Evolutionary conservation across 1,284 basidiomycete genomes (phyloP).

Genomic region (Leccinum angustisporum): DNA sequence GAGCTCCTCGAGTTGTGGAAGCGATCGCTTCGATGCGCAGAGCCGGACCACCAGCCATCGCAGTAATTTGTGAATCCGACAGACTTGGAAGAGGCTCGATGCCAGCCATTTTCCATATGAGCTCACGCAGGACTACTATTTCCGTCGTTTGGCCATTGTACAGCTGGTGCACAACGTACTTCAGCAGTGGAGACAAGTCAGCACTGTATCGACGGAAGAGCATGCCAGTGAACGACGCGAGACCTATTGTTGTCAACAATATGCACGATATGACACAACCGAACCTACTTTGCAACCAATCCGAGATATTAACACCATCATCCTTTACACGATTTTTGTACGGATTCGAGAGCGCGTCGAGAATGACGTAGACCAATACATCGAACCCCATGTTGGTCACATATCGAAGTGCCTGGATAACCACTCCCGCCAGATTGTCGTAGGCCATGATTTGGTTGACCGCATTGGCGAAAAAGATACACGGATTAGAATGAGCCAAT

Average conservation of each 20-base stretch:
- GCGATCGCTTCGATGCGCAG: slow-evolving; percentile 86
- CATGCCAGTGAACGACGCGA: slow-evolving; percentile 92
- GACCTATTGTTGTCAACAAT: slow-evolving; percentile 47
- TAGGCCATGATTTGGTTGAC: slow-evolving; percentile 97
- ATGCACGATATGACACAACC: slow-evolving; percentile 4
- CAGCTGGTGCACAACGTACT: slow-evolving; percentile 91
- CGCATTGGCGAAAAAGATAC: slow-evolving; percentile 86
- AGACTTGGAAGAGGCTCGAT: slow-evolving; percentile 89
- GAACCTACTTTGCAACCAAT: slow-evolving; percentile 90
- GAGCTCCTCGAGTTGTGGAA: slow-evolving; percentile 67
- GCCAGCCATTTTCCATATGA: slow-evolving; percentile 95
- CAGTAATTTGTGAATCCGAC: slow-evolving; percentile 84
- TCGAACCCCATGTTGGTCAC: slow-evolving; percentile 93
- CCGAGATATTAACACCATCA: slow-evolving; percentile 88
- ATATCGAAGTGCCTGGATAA: slow-evolving; percentile 90
- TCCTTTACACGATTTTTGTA: slow-evolving; percentile 85
- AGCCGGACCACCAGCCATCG: slow-evolving; percentile 87
- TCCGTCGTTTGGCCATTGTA: slow-evolving; percentile 84
- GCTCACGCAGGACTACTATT: slow-evolving; percentile 86
- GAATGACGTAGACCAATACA: slow-evolving; percentile 84
- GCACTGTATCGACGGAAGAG: slow-evolving; percentile 86
- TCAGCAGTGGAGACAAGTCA: slow-evolving; percentile 82
- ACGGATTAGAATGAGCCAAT: slow-evolving; percentile 91
- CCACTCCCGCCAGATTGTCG: slow-evolving; percentile 88
- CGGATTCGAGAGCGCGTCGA: slow-evolving; percentile 88